Conservation (phyloP, 116 monocot genomes). For the Phalaenopsis hybrid region DNA sequence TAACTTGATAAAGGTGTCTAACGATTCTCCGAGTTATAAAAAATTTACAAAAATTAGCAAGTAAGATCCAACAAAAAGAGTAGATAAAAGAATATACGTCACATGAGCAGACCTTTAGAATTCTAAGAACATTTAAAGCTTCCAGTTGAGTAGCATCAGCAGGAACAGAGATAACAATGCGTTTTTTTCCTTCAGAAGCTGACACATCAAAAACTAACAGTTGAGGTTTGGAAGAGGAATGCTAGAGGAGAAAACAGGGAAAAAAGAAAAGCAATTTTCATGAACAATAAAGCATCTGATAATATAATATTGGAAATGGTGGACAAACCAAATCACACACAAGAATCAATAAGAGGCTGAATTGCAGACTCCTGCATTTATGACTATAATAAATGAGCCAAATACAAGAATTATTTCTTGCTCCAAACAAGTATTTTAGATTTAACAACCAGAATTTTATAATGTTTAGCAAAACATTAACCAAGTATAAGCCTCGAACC, state of each 20-base stretch:
- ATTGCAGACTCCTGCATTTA: not conserved
- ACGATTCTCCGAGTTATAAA: not conserved
- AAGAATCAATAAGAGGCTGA: not conserved
- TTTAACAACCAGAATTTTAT: not conserved
- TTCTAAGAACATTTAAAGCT: slow-evolving; percentile 60
- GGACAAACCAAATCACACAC: not conserved
- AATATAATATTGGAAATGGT: not conserved
- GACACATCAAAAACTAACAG: not conserved
- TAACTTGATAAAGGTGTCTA: not conserved
- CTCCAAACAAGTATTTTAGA: not conserved
- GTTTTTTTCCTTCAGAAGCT: slow-evolving; percentile 29
- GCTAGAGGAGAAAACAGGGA: not conserved
- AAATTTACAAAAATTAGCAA: not conserved
- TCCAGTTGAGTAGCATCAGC: slow-evolving; percentile 65
- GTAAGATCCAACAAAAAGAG: not conserved
- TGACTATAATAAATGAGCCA: not conserved
- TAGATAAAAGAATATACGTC: not conserved
- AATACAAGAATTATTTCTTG: not conserved
- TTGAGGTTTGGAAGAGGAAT: not conserved
- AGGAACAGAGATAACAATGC: slow-evolving; percentile 32
- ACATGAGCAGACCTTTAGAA: slow-evolving; percentile 50
- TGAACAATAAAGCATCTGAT: not conserved
- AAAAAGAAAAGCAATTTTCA: not conserved
- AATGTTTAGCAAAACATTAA: not conserved
- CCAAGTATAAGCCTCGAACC: not conserved